phyloP scores from a whole-genome alignment of 164 flowering plant species.

The Berberis thunbergii region DNA sequence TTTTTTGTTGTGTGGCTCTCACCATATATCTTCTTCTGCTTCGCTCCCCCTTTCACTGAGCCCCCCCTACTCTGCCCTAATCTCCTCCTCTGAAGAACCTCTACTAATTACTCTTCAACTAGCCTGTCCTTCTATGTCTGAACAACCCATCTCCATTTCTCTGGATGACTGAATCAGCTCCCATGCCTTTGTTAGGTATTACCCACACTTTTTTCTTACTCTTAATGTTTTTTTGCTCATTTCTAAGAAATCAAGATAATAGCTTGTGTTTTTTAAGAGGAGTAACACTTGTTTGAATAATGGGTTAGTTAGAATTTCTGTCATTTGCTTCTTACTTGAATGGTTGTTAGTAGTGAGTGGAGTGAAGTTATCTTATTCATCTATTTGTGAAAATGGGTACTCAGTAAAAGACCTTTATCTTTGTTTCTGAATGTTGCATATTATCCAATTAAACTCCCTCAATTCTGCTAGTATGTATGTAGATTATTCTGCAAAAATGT shows the following conservation, averaged over 20 bases:
- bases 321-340: too few relatives aligned
- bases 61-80: not conserved
- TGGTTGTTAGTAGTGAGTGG: too few relatives aligned
- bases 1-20: not conserved
- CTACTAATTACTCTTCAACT: not conserved
- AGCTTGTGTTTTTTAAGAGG: not conserved
- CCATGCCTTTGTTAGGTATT: slow-evolving; percentile 2
- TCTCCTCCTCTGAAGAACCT: not conserved
- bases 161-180: slow-evolving; percentile 1
- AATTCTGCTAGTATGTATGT: too few relatives aligned
- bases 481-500: too few relatives aligned
- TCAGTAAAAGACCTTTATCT: too few relatives aligned
- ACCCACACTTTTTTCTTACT: not conserved
- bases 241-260: too few relatives aligned
- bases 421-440: too few relatives aligned
- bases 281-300: not conserved
- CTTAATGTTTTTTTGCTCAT: not conserved
- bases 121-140: not conserved
- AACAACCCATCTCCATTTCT: not conserved
- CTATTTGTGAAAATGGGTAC: too few relatives aligned
- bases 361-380: too few relatives aligned
- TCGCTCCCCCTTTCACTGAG: not conserved
- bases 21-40: not conserved
- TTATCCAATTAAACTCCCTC: too few relatives aligned
- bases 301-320: not conserved